Evolutionary conservation across 2,329 filamentous ascomycete genomes (phyloP), one percentile per base, ranked within the genome.

Genomic region (Clathrospora elynae): DNA sequence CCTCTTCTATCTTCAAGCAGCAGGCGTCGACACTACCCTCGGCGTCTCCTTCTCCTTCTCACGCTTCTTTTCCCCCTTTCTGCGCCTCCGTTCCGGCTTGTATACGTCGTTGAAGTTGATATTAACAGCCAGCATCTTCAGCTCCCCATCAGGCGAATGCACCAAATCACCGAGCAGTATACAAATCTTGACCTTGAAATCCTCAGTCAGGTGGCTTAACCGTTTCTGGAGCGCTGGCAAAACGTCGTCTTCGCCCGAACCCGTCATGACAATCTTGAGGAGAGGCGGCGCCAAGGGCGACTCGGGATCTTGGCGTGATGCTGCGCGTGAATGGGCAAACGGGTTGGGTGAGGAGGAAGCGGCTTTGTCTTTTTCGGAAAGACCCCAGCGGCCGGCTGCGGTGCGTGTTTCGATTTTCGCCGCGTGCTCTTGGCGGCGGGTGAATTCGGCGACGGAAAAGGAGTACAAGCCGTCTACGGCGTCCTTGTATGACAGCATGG

Each of bases 51-150:
- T 67, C 2, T 65, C 62, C 34, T 59, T 63, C 11, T 66, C 61
- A 2, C 49, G 46, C 38, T 58, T 60, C 50, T 61, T 62, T 9
- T 58, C 59, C 3, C 48, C 49, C 32, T 66, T 61, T 45, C 79
- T 73, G 72, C 84, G 84, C 67, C 85, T 81, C 60, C 84, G 78
- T 30, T 85, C 81, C 10, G 89, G 88, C 71, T 88, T 82, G 71
- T 97, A 97, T 17, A 95, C 88, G 67, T 97, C 92, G 71, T 99
- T 99, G 72, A 97, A 99, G 73, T 97, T 99, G 90, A 99, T 97
- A 26, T 93, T 88, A 32, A 97, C 90, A 25, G 90, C 93, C 55
- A 99, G 74, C 76, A 97, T 97, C 40, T 92, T 81, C 84, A 99
- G 89, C 69, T 99, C 93, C 36, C 91, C 85, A 68, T 99, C 93